A percentile compares a stretch with the other conserved stretches of the same genome.
Evolutionary conservation across 495 filamentous ascomycete genomes (phyloP).

Genomic region (Penicillium waksmanii): DNA sequence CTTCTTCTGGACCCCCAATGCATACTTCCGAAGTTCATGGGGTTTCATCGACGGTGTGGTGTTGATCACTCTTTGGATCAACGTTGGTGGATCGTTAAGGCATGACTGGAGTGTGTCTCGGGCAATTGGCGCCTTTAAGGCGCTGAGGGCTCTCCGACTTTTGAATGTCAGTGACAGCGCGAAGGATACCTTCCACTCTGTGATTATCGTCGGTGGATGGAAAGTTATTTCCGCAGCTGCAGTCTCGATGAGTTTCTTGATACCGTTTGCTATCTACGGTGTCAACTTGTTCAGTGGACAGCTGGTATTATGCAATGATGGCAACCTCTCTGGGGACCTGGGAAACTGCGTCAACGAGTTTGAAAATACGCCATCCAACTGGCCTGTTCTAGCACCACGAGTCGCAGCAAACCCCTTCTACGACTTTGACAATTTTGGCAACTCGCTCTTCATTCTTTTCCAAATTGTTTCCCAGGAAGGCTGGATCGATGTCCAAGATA

Average conservation of each 20-base stretch:
- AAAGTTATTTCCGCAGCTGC: slow-evolving; percentile 87
- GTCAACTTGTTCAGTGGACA: slow-evolving; percentile 90
- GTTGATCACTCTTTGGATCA: slow-evolving; percentile 93
- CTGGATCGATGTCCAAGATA: slow-evolving; percentile 90
- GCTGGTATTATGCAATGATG: slow-evolving; percentile 82
- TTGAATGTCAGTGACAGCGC: slow-evolving; percentile 97
- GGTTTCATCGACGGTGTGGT: slow-evolving; percentile 95
- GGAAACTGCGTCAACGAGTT: slow-evolving; percentile 78
- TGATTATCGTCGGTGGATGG: slow-evolving; percentile 90
- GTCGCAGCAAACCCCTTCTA: slow-evolving; percentile 80
- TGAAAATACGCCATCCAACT: slow-evolving; percentile 72
- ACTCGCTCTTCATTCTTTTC: slow-evolving; percentile 93
- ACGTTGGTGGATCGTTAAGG: slow-evolving; percentile 78
- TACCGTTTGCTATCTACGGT: slow-evolving; percentile 95
- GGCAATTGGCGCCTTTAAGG: slow-evolving; percentile 96
- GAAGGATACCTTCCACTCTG: slow-evolving; percentile 92
- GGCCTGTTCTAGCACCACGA: slow-evolving; percentile 82
- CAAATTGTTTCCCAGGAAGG: slow-evolving; percentile 99
- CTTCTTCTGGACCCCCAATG: slow-evolving; percentile 96
- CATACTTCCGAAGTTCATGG: slow-evolving; percentile 95
- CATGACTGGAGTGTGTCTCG: slow-evolving; percentile 81
- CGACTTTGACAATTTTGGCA: slow-evolving; percentile 92
- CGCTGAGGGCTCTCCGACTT: slow-evolving; percentile 86
- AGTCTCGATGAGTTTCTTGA: slow-evolving; percentile 90
- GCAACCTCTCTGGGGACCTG: slow-evolving; percentile 56